Evolutionary conservation across 805 yeast species (phyloP).

Genomic region (Clavispora fructus): DNA sequence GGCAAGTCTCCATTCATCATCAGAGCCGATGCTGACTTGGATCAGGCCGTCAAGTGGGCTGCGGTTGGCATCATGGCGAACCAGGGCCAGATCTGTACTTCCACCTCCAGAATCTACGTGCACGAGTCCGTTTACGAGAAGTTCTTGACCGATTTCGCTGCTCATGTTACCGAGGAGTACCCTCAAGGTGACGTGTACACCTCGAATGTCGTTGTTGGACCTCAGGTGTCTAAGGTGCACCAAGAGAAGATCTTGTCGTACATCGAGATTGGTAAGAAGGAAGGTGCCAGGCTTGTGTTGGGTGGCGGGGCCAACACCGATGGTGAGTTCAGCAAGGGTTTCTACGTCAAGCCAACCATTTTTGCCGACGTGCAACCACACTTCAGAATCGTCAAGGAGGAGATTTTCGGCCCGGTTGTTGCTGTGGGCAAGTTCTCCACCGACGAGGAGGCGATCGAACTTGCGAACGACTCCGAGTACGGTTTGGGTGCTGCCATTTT

Average conservation of each 20-base stretch:
- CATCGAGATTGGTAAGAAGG: conserved; percentile 40
- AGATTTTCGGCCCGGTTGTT: conserved; percentile 86
- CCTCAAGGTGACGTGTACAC: conserved; percentile 53
- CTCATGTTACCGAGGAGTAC: conserved; percentile 45
- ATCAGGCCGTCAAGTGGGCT: conserved; percentile 65
- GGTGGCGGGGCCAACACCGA: conserved; percentile 40
- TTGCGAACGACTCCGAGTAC: conserved; percentile 69
- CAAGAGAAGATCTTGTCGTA: conserved; percentile 46
- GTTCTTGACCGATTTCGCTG: conserved; percentile 41
- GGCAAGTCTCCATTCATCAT: conserved; percentile 66
- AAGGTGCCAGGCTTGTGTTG: conserved; percentile 37
- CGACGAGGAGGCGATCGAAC: conserved; percentile 61
- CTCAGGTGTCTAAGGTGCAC: conserved; percentile 55
- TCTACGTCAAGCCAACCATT: conserved; percentile 68
- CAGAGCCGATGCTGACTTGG: conserved; percentile 59
- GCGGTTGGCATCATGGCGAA: conserved; percentile 60
- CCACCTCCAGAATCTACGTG: conserved; percentile 57
- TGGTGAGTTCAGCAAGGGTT: conserved; percentile 46
- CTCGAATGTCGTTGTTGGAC: conserved; percentile 48
- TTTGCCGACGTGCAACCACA: conserved; percentile 64
- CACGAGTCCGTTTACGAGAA: conserved; percentile 53
- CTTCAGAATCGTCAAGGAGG: conserved; percentile 69
- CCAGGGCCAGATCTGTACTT: conserved; percentile 66
- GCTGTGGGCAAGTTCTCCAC: conserved; percentile 58
- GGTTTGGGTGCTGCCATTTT: conserved; percentile 84